Evolutionary conservation across 2,329 filamentous ascomycete genomes (phyloP), one percentile per base, ranked within the genome.

Genomic region (Ceratocystiopsis sp.): DNA sequence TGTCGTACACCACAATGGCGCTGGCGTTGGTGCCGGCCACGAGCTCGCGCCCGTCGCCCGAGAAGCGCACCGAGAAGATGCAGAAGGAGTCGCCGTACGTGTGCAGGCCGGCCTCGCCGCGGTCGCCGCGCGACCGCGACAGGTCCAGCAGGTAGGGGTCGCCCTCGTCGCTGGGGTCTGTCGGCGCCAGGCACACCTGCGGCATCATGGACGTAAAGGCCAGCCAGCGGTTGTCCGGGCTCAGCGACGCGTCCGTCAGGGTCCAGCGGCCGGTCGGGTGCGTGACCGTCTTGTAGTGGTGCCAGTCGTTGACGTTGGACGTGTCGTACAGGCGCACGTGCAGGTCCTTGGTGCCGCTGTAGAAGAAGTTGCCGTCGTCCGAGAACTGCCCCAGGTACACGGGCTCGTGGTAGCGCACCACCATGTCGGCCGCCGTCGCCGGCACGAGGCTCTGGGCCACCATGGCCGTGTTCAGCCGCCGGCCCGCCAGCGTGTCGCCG

Each of bases 361-460:
- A 96, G 65, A 95, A 96, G 65, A 96, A 96, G 59, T 94, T 93
- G 21, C 91, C 91, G 53, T 98, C 91, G 50, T 93, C 84, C 0
- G 85, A 94, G 58, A 96, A 98, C 57, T 96, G 89, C 1, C 91
- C 91, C 3, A 85, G 94, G 56, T 96, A 96, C 42, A 91, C 87
- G 36, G 84, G 78, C 6, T 80, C 72, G 44, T 87, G 75, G 56
- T 87, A 93, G 54, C 93, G 83, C 48, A 96, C 80, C 48, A 94
- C 83, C 54, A 83, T 82, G 55, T 96, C 89, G 1, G 85, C 80
- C 19, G 73, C 72, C 0, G 78, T 80, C 3, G 73, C 71, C 0
- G 91, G 89, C 46, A 95, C 77, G 64, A 94, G 70, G 29, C 71
- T 71, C 72, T 91, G 54, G 5, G 71, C 72, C 53, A 93, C 75